phyloP scores from a whole-genome alignment of 345 rosid species.

The Corchorus capsularis region DNA sequence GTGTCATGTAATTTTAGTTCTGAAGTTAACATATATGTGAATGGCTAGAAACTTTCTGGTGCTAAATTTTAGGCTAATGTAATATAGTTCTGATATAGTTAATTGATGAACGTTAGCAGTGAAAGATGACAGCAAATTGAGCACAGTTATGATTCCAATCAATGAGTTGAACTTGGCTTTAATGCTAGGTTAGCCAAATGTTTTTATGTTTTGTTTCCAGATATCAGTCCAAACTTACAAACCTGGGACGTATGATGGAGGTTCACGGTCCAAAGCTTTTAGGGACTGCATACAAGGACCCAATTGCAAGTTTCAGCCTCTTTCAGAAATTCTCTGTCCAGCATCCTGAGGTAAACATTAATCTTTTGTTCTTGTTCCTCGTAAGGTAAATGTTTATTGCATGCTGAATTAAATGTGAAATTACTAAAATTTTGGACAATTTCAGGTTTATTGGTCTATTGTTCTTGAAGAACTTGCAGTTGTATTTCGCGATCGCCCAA shows the following conservation, averaged over 20 bases:
- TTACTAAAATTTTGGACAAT: conserved; percentile 1
- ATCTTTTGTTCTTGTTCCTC: neutral
- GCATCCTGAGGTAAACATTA: conserved; percentile 60
- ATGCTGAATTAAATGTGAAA: neutral
- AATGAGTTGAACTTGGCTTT: conserved; percentile 6
- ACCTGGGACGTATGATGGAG: conserved; percentile 80
- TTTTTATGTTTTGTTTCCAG: conserved; percentile 30
- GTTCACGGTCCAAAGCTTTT: conserved; percentile 60
- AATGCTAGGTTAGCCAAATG: neutral
- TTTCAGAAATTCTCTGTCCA: conserved; percentile 64
- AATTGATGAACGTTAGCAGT: neutral
- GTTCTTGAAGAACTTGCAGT: conserved; percentile 66
- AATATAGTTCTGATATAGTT: neutral
- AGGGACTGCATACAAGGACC: conserved; percentile 73
- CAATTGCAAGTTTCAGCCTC: conserved; percentile 61
- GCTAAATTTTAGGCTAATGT: neutral
- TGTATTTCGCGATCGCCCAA: conserved; percentile 55
- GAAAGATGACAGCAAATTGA: neutral
- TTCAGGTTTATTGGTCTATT: conserved; percentile 73
- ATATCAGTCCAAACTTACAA: conserved; percentile 50
- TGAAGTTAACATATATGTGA: neutral
- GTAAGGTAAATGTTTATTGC: neutral
- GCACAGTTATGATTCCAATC: neutral
- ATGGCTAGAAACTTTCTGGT: neutral
- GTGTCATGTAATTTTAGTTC: neutral